Evolutionary conservation across 805 yeast species (phyloP), one percentile per base, ranked within the genome.

Genomic region (Crinitomyces ghanaensis): DNA sequence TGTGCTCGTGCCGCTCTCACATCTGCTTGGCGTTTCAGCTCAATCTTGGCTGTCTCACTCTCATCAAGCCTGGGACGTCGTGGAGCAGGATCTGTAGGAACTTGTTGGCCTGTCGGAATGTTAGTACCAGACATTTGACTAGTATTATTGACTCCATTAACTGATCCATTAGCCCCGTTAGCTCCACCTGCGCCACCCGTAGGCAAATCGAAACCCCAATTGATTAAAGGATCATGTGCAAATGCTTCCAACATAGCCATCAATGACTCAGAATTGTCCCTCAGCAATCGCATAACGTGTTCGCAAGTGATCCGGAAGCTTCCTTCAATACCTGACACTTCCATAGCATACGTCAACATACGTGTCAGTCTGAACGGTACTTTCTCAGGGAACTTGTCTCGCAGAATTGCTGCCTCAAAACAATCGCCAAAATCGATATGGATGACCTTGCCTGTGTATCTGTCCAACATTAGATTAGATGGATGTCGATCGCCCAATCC

Each of bases 391-490:
- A 81, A 93, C 53, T 91, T 91, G 46, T 93, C 98, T 45, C 99
- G 72, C 40, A 91, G 60, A 31, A 88, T 85, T 0, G 99, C 98
- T 2, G 97, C 95, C 54, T 91, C 99, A 51, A 91, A 91, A 69
- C 99, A 91, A 54, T 91, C 99, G 44, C 98, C 99, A 59, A 88
- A 91, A 66, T 91, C 99, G 58, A 91, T 88, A 53, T 91, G 99
- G 24, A 91, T 72, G 33, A 91, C 95, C 50, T 88, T 85, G 40
- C 99, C 99, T 0, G 97, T 84, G 31, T 78, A 72, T 42, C 95
- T 65, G 55, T 88, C 94, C 59, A 91, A 70, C 96, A 91, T 83
- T 59, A 91, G 68, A 51, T 91, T 91, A 19, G 96, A 83, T 18
- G 98, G 98, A 57, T 91, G 99, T 41, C 99, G 73, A 55, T 91